phyloP scores from a whole-genome alignment of 768 basidiomycete genomes.

The Tulasnella sp. region DNA sequence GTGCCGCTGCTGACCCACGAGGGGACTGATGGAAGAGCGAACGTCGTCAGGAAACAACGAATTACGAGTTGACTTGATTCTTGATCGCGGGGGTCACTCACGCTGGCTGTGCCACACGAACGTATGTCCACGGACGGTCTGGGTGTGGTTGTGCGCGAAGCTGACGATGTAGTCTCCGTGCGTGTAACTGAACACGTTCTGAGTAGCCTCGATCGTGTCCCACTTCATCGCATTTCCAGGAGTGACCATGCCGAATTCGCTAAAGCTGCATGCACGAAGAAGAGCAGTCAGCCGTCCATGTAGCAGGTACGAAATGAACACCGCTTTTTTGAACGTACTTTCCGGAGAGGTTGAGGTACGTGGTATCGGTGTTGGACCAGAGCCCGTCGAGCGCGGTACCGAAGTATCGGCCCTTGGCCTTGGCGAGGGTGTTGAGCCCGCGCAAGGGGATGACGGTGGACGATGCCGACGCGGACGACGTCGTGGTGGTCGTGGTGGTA shows the following conservation, averaged over 20 bases:
- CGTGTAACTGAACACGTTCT: neutral
- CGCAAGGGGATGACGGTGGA: neutral
- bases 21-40: neutral
- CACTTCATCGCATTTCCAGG: slow-evolving; percentile 12
- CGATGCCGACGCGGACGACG: neutral
- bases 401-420: slow-evolving; percentile 12
- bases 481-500: neutral
- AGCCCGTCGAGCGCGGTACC: slow-evolving; percentile 10
- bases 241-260: slow-evolving; percentile 13
- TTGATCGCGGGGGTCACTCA: neutral
- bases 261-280: neutral
- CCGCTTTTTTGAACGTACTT: neutral
- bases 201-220: slow-evolving; percentile 2
- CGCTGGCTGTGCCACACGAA: slow-evolving; percentile 11
- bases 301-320: neutral
- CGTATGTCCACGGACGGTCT: slow-evolving; percentile 6
- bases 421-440: slow-evolving; percentile 1
- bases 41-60: neutral
- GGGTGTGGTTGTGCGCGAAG: slow-evolving; percentile 4
- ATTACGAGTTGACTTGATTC: neutral
- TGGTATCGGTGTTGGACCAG: slow-evolving; percentile 2
- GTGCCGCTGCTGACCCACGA: slow-evolving; percentile 2
- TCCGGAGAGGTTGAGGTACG: slow-evolving; percentile 9
- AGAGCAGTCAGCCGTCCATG: neutral
- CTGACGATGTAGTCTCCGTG: slow-evolving; percentile 2